These are phyloP conservation scores for Cucurbita pepo DNA, from an alignment of 306 rosid species.

Conservation along the genomic window DNA sequence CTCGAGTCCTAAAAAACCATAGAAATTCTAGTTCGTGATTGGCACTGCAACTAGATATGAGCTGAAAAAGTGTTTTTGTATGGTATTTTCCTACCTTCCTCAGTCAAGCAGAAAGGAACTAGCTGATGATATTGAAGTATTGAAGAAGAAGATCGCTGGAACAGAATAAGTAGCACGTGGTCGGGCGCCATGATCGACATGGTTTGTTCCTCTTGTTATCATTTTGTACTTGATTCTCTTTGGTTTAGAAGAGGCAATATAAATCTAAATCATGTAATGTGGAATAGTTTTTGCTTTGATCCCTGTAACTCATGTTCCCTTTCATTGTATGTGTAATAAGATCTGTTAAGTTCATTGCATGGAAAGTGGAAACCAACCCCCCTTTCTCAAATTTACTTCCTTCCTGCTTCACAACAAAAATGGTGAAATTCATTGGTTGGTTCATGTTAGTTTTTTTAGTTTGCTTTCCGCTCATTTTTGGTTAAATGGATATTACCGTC, in stretches of 20 bases:
- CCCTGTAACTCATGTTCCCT: conserved; percentile 20
- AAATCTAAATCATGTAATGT: conserved; percentile 36
- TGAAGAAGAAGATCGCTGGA: conserved; percentile 96
- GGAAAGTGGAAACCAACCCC: background rate
- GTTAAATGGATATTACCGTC: too few relatives aligned
- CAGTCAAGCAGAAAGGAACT: conserved; percentile 79
- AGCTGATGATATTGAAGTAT: conserved; percentile 40
- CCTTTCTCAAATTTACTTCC: background rate
- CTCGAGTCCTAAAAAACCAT: background rate
- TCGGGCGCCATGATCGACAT: background rate
- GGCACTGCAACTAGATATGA: background rate
- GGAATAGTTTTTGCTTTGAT: conserved; percentile 32
- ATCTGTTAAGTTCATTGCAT: conserved; percentile 21
- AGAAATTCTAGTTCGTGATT: background rate
- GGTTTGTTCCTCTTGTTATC: conserved; percentile 23
- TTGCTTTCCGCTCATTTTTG: background rate
- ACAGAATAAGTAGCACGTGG: conserved; percentile 28
- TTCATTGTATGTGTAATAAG: conserved; percentile 22
- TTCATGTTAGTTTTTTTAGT: background rate
- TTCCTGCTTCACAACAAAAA: background rate
- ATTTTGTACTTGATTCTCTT: conserved; percentile 10
- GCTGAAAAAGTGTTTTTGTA: background rate
- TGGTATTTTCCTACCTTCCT: background rate
- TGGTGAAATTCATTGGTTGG: background rate
- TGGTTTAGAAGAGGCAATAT: conserved; percentile 29